phyloP scores from a whole-genome alignment of 768 basidiomycete species.

The Rhodotorula kratochvilovae region DNA sequence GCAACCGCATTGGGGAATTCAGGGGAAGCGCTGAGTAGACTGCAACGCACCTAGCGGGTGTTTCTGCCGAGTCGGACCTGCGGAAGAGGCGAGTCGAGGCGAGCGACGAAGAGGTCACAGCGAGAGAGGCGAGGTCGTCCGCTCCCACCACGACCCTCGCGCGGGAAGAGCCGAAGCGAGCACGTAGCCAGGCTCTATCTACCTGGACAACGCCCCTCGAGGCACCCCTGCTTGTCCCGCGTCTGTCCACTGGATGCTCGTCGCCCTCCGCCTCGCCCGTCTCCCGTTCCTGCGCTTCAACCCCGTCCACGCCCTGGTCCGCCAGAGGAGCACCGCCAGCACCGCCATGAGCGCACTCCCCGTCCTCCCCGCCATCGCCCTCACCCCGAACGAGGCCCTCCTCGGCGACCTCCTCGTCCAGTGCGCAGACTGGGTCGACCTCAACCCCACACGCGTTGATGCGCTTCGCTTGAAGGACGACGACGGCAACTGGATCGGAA shows the following conservation, averaged over 20 bases:
- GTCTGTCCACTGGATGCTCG: not conserved
- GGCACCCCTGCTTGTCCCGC: too few species aligned
- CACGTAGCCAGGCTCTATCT: too few species aligned
- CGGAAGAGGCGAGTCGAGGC: too few species aligned
- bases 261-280: not conserved
- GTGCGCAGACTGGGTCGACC: conserved; percentile 37
- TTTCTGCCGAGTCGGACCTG: too few species aligned
- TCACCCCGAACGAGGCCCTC: conserved; percentile 21
- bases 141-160: too few species aligned
- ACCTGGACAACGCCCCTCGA: too few species aligned
- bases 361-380: conserved; percentile 14
- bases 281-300: not conserved
- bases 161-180: too few species aligned
- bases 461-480: conserved; percentile 32
- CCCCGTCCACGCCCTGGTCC: not conserved
- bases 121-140: too few species aligned
- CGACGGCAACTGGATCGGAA: conserved; percentile 45
- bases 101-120: too few species aligned
- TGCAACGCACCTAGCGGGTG: too few species aligned
- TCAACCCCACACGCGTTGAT: conserved; percentile 17
- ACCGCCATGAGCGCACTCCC: not conserved
- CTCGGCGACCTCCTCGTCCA: conserved; percentile 29
- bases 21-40: not conserved
- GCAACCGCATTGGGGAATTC: not conserved
- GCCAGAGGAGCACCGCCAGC: not conserved